Evolutionary conservation across 805 yeast species (phyloP), one percentile per base, ranked within the genome.

Genomic region (Wickerhamomyces subpelliculosus): DNA sequence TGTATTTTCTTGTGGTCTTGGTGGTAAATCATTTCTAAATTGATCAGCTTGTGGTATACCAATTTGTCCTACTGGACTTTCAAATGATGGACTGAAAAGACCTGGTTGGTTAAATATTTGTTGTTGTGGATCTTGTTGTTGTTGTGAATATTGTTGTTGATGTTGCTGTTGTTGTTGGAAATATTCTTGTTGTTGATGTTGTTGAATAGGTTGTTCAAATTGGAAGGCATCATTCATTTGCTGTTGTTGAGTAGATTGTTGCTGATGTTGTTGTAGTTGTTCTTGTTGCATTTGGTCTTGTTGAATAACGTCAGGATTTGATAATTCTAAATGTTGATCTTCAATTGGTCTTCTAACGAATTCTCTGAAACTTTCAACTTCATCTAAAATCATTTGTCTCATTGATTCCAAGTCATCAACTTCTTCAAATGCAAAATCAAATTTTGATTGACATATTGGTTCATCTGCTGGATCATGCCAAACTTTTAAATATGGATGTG

Each of bases 391-490:
- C 78, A 87, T 76, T 47, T 74, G 68, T 51, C 74, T 79, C 84
- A 89, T 81, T 10, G 72, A 64, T 11, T 75, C 82, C 55, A 86
- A 70, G 46, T 87, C 96, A 47, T 85, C 86, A 14, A 81, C 82
- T 13, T 74, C 80, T 65, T 89, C 97, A 58, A 89, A 89, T 6
- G 47, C 39, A 57, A 89, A 89, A 54, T 89, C 95, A 58, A 89
- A 89, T 50, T 84, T 83, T 2, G 75, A 69, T 33, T 77, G 75
- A 57, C 96, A 87, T 35, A 72, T 80, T 8, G 89, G 89, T 61
- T 93, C 97, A 57, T 93, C 97, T 23, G 75, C 73, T 6, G 96
- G 93, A 60, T 88, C 96, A 56, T 87, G 97, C 89, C 96, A 93
- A 24, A 84, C 74, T 34, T 79, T 70, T 39, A 93, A 63, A 57